Percentiles rank a stretch among this genome's conserved stretches.
phyloP scores from a whole-genome alignment of 192 early-diverging fungal species.

The Linnemannia elongata region DNA sequence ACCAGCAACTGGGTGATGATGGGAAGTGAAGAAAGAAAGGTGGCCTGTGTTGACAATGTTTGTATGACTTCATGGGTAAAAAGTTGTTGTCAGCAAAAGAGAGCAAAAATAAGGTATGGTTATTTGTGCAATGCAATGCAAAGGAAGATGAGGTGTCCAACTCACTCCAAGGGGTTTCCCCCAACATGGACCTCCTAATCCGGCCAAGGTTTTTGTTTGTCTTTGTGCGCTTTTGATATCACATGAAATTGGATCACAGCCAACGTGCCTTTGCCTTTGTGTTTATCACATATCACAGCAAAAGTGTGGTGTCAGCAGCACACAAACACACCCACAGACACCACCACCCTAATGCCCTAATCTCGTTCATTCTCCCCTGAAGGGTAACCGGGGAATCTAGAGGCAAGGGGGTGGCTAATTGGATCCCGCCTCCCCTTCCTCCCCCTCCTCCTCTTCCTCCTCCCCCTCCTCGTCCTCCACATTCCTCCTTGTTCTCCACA shows the following conservation, averaged over 20 bases:
- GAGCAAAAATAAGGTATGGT: not conserved
- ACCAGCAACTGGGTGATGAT: too few species aligned
- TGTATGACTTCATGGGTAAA: not conserved
- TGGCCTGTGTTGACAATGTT: conserved; percentile 7
- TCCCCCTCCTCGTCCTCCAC: too few species aligned
- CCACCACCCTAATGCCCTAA: not conserved
- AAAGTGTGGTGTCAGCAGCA: not conserved
- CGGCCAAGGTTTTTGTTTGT: too few species aligned
- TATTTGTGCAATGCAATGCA: too few species aligned
- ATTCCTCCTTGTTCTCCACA: too few species aligned
- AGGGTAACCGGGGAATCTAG: too few species aligned
- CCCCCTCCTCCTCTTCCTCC: too few species aligned
- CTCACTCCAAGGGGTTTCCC: too few species aligned
- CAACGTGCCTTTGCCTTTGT: not conserved
- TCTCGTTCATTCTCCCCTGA: not conserved
- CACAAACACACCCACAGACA: not conserved
- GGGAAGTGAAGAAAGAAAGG: not conserved
- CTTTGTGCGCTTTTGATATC: not conserved
- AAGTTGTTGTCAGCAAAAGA: not conserved
- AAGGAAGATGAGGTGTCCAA: not conserved
- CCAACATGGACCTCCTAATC: too few species aligned
- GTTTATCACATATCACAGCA: not conserved
- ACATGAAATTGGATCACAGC: not conserved
- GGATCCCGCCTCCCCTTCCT: too few species aligned
- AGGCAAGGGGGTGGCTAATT: too few species aligned